Conservation (phyloP, 345 rosid species). For the Pistacia integerrima region DNA sequence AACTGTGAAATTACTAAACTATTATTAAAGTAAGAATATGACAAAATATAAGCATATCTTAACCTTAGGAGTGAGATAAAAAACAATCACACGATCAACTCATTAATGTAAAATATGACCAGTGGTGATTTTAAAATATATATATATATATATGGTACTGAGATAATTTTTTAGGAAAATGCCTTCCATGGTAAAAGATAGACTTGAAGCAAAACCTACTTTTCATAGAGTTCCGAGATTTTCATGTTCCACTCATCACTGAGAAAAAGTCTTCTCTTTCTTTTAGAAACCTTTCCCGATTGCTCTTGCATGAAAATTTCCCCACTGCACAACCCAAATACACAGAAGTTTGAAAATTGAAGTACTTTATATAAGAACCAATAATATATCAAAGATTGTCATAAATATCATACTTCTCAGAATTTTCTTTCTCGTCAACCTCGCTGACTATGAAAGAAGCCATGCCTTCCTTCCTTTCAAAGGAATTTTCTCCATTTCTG, state of each 20-base stretch:
- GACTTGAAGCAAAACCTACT: slow-evolving; percentile 45
- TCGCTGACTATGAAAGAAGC: slow-evolving; percentile 19
- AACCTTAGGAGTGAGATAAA: neutral
- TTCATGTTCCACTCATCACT: slow-evolving; percentile 57
- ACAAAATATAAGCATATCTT: neutral
- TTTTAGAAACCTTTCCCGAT: slow-evolving; percentile 40
- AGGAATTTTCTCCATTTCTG: slow-evolving; percentile 21
- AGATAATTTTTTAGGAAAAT: neutral
- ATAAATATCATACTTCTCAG: slow-evolving; percentile 22
- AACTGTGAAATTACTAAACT: slow-evolving; percentile 13
- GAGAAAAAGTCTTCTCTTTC: slow-evolving; percentile 66
- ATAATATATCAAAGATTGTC: neutral
- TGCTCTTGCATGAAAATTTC: slow-evolving; percentile 40
- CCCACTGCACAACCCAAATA: slow-evolving; percentile 46
- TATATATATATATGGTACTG: neutral
- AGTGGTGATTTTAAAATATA: neutral
- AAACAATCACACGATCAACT: slow-evolving; percentile 13
- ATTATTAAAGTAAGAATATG: neutral
- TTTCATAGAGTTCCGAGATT: slow-evolving; percentile 68
- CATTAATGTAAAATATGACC: neutral
- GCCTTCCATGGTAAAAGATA: neutral
- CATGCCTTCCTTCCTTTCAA: slow-evolving; percentile 26
- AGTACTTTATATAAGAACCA: neutral
- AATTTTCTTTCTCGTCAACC: slow-evolving; percentile 22
- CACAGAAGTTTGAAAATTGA: slow-evolving; percentile 5